Conservation (phyloP, 2,329 filamentous ascomycete species). For the Cytospora mali region DNA sequence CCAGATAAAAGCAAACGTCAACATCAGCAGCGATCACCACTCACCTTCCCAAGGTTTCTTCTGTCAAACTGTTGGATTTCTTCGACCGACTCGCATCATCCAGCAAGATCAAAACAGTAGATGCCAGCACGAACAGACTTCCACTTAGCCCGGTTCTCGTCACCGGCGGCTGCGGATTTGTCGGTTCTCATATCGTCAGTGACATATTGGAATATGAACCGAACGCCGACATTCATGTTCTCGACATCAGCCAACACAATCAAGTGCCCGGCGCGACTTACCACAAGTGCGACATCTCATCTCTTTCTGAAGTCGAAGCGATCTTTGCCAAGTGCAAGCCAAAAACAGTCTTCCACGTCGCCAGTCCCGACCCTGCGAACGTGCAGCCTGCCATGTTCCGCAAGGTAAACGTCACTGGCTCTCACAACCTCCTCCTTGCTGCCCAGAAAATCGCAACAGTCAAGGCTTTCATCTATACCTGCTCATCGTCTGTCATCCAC, state of each 20-base stretch:
- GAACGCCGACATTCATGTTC: conserved; percentile 22
- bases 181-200: conserved; percentile 28
- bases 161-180: conserved; percentile 30
- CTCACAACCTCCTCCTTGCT: conserved; percentile 28
- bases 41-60: no score
- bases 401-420: conserved; percentile 30
- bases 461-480: conserved; percentile 31
- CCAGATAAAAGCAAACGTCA: no score
- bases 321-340: conserved; percentile 16
- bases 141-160: conserved; percentile 28
- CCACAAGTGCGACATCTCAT: conserved; percentile 28
- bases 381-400: conserved; percentile 27
- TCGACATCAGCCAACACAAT: conserved; percentile 27
- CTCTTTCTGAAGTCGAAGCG: conserved; percentile 16
- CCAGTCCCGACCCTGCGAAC: conserved; percentile 27
- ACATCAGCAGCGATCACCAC: no score
- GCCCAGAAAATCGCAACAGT: conserved; percentile 23
- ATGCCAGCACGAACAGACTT: no score
- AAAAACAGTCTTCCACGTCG: conserved; percentile 28
- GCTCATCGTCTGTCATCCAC: conserved; percentile 31
- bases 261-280: conserved; percentile 25
- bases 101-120: no score
- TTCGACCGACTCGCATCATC: no score
- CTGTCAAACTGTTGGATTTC: no score
- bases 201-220: conserved; percentile 25